Conservation (phyloP, 129 eudicot species). For the Mikania micrantha region DNA sequence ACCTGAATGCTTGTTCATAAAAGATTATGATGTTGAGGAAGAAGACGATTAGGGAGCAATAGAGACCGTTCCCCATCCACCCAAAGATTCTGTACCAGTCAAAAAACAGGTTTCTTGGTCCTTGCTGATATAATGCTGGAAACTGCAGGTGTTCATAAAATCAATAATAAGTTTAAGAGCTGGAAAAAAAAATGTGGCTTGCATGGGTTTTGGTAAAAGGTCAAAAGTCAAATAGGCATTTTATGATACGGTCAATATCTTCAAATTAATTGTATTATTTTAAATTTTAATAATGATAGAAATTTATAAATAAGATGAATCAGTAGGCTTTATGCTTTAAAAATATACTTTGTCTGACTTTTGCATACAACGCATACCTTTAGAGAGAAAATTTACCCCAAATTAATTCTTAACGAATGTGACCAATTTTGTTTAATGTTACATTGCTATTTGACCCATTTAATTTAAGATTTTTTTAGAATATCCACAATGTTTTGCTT, state of each 20-base stretch:
- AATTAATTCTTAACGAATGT: background rate
- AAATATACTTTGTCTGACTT: background rate
- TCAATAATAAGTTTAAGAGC: background rate
- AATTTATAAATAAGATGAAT: too few species aligned
- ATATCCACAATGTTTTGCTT: too few species aligned
- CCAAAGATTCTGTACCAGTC: conserved; percentile 84
- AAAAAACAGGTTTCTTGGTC: conserved; percentile 83
- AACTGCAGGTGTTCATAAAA: conserved; percentile 45
- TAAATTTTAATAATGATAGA: too few species aligned
- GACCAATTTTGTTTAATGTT: background rate
- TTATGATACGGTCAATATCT: background rate
- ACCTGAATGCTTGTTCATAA: conserved; percentile 78
- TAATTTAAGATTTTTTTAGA: too few species aligned
- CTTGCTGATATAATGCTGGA: conserved; percentile 97
- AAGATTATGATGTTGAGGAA: too few species aligned
- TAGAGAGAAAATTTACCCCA: background rate
- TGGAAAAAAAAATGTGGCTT: background rate
- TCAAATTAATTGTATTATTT: background rate
- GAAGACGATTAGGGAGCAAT: too few species aligned
- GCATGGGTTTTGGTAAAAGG: background rate
- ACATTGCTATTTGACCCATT: background rate
- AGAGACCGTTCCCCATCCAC: too few species aligned
- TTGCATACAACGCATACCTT: background rate
- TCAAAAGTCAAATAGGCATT: background rate
- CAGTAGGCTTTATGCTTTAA: background rate